These are phyloP conservation scores for Fusarium tricinctum DNA, from an alignment of 2,329 filamentous ascomycete species.

Conservation along the genomic window DNA sequence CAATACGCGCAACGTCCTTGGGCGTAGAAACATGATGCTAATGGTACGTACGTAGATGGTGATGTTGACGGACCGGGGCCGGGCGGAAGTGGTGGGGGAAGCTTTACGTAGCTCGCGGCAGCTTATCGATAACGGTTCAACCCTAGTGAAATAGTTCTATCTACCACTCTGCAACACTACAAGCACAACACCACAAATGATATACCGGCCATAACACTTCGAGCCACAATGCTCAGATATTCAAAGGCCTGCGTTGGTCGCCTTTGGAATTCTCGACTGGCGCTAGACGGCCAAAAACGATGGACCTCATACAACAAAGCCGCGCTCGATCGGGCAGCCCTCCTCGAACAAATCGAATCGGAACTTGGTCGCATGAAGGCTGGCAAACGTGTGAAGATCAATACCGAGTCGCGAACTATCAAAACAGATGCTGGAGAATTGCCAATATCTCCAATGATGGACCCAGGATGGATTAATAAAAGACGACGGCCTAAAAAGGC, in stretches of 20 bases:
- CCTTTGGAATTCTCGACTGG: constrained; percentile 10
- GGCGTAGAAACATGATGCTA: constrained; percentile 51
- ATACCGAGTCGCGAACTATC: constrained; percentile 60
- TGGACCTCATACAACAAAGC: constrained; percentile 54
- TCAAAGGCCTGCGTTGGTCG: constrained; percentile 37
- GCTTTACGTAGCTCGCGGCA: constrained; percentile 38
- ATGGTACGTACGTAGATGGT: constrained; percentile 11
- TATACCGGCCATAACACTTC: constrained; percentile 28
- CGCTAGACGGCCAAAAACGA: constrained; percentile 43
- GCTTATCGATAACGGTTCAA: constrained; percentile 39
- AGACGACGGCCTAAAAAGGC: constrained; percentile 59
- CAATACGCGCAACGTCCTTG: constrained; percentile 52
- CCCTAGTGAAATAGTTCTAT: constrained; percentile 11
- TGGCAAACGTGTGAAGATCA: constrained; percentile 53
- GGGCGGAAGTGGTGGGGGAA: constrained; percentile 46
- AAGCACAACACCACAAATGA: constrained; percentile 23
- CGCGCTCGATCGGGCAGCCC: constrained; percentile 49
- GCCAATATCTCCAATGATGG: constrained; percentile 68
- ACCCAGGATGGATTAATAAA: constrained; percentile 63
- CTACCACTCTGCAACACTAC: constrained; percentile 4
- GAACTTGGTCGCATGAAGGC: constrained; percentile 52
- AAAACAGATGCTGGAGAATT: constrained; percentile 61
- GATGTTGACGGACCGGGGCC: constrained; percentile 24
- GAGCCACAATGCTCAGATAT: constrained; percentile 50
- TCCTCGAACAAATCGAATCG: constrained; percentile 52